A percentile compares a stretch with the other conserved stretches of the same genome.
Evolutionary conservation across 306 rosid genomes (phyloP).

Genomic region (Rosa persica): DNA sequence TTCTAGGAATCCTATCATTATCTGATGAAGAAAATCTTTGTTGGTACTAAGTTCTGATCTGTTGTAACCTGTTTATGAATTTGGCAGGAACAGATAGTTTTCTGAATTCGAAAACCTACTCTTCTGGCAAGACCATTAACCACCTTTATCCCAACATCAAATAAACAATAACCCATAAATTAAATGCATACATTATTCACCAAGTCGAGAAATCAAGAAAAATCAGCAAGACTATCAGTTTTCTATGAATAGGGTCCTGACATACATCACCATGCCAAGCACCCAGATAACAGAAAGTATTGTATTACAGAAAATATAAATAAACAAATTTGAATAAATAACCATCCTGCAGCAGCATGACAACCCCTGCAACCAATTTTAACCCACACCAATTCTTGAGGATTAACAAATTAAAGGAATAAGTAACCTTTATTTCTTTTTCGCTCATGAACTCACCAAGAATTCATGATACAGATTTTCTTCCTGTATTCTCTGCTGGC

Average conservation of each 20-base stretch:
- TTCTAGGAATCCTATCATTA: too few relatives aligned
- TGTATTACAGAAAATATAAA: constrained; percentile 32
- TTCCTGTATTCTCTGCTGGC: constrained; percentile 15
- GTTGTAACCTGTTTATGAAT: background rate
- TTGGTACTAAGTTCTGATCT: too few relatives aligned
- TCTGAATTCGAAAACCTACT: background rate
- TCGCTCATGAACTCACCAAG: constrained; percentile 21
- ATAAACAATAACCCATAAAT: constrained; percentile 6
- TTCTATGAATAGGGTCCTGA: constrained; percentile 20
- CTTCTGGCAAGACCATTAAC: background rate
- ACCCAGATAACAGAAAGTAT: constrained; percentile 25
- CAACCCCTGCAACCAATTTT: constrained; percentile 22
- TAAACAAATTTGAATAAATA: constrained; percentile 24
- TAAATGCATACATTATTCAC: background rate
- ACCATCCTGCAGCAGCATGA: constrained; percentile 14
- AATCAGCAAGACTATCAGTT: constrained; percentile 7
- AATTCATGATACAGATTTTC: constrained; percentile 34
- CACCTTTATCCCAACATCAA: background rate
- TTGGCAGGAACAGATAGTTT: background rate
- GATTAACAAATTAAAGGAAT: constrained; percentile 39
- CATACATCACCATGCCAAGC: constrained; percentile 11
- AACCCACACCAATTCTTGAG: constrained; percentile 47
- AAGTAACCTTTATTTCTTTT: constrained; percentile 31
- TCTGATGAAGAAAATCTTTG: too few relatives aligned
- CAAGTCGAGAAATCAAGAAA: constrained; percentile 6